Evolutionary conservation across 805 yeast genomes (phyloP).

Genomic region (Saturnispora besseyi): DNA sequence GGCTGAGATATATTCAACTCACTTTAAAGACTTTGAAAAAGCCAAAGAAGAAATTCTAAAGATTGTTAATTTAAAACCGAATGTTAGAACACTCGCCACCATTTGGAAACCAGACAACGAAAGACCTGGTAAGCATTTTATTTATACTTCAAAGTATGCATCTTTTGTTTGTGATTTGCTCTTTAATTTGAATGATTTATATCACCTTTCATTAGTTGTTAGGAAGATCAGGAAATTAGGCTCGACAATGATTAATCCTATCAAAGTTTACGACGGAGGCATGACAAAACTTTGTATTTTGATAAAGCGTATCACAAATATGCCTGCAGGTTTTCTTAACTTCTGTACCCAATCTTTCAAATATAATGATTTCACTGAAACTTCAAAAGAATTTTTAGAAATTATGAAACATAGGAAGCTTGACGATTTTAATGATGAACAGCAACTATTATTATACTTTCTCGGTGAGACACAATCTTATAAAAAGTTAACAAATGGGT

Average conservation of each 20-base stretch:
- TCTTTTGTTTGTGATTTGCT: constrained; percentile 52
- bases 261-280: constrained; percentile 57
- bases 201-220: constrained; percentile 48
- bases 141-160: constrained; percentile 63
- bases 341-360: constrained; percentile 36
- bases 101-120: constrained; percentile 94
- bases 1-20: constrained; percentile 52
- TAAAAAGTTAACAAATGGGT: constrained; percentile 68
- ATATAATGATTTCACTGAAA: constrained; percentile 34
- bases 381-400: constrained; percentile 28
- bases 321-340: constrained; percentile 45
- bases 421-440: constrained; percentile 30
- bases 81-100: constrained; percentile 62
- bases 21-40: constrained; percentile 38
- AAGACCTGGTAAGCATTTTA: constrained; percentile 87
- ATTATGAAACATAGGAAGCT: constrained; percentile 20
- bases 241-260: constrained; percentile 61
- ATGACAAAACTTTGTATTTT: constrained; percentile 45
- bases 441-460: constrained; percentile 34
- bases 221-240: constrained; percentile 73
- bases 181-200: constrained; percentile 44
- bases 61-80: constrained; percentile 56
- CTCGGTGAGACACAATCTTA: constrained; percentile 49
- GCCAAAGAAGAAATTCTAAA: constrained; percentile 60
- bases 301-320: constrained; percentile 35